Base-by-base conservation (phyloP, 257 asterid species). In the Salvia splendens region DNA sequence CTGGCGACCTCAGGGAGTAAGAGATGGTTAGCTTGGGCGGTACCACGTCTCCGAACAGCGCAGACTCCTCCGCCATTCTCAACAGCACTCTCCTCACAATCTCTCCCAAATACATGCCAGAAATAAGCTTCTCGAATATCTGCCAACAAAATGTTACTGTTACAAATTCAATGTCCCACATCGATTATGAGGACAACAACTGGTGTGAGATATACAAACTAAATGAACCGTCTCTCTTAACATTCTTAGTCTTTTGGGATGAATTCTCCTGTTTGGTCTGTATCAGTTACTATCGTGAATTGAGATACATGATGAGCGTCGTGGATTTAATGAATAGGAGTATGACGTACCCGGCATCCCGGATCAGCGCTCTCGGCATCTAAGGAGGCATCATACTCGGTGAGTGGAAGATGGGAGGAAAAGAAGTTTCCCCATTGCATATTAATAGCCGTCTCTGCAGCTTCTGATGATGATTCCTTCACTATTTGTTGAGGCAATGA, bases 41-140 rank as follows among this genome's bases (percentile, higher is more conserved):
- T 59, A 90, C 72, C 4, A 0, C 7, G 0, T 86, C 91, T 59
- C 96, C 97, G 35, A 87, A 87, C 35, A 90, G 58, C 24, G 84
- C 79, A 6, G 95, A 70, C 78, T 90, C 91, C 53, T 70, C 73
- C 6, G 97, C 89, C 83, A 87, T 81, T 70, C 78, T 86, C 48
- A 84, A 72, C 68, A 88, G 35, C 24, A 90, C 84, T 62, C 84
- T 80, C 72, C 95, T 78, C n/a, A 87, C 95, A 68, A 86, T 82
- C 84, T 90, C 97, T 58, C 95, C 97, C 60, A 90, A 71, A 73
- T 83, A 86, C 86, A 82, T 70, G 45, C 95, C 92, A 32, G 95
- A 84, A 70, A 83, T 79, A 65, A 90, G 87, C 87, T 90, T 90
- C 77, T 87, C 97, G 65, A 87, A 90, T 45, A 72, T 75, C 95